A percentile compares a stretch with the other conserved stretches of the same genome.
phyloP scores from a whole-genome alignment of 805 yeast species.

The Ogataea zsoltii region DNA sequence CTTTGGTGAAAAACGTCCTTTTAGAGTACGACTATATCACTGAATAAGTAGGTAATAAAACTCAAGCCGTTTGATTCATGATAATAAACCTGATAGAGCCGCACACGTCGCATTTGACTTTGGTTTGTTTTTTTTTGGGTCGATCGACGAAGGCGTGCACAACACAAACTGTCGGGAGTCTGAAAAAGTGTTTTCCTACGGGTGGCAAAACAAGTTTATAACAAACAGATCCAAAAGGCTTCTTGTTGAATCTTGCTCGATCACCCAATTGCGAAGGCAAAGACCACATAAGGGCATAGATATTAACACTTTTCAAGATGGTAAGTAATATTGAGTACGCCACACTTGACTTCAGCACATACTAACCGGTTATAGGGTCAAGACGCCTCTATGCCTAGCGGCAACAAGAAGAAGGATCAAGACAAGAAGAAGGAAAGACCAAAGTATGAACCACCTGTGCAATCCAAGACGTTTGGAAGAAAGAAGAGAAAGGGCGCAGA shows the following conservation, averaged over 20 bases:
- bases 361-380: constrained; percentile 31
- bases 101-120: too few species aligned
- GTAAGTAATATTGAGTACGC: too few species aligned
- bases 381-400: constrained; percentile 37
- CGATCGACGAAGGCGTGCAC: constrained; percentile 5
- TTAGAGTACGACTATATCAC: constrained; percentile 11
- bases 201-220: constrained; percentile 7
- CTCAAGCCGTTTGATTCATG: too few species aligned
- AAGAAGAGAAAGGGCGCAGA: constrained; percentile 93
- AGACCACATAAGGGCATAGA: background rate
- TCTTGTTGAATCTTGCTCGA: too few species aligned
- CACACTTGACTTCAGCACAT: too few species aligned
- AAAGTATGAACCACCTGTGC: constrained; percentile 98
- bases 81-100: too few species aligned
- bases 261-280: constrained; percentile 1
- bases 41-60: background rate
- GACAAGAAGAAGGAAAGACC: constrained; percentile 78
- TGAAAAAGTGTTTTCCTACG: constrained; percentile 1
- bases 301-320: constrained; percentile 12
- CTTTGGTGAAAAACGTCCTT: constrained; percentile 17
- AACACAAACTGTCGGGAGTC: background rate
- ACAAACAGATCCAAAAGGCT: constrained; percentile 2
- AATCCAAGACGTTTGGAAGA: constrained; percentile 80
- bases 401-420: constrained; percentile 34
- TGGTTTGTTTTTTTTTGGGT: background rate